Evolutionary conservation across 805 yeast species (phyloP).

Genomic region (Pichia occidentalis): DNA sequence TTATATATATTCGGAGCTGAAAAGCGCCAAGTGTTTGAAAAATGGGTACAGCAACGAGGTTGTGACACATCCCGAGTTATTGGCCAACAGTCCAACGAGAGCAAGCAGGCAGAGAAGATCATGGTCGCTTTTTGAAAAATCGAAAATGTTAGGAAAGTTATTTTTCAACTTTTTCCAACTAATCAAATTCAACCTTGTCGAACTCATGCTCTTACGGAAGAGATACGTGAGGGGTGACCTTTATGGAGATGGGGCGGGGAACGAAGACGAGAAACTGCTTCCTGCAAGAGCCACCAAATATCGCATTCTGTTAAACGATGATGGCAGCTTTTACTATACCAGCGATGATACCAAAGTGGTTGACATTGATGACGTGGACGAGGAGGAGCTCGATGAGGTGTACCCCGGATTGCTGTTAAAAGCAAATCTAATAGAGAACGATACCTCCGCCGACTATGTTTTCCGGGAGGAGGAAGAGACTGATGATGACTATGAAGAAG

Average conservation of each 20-base stretch:
- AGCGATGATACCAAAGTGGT: conserved; percentile 18
- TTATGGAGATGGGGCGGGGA: not conserved
- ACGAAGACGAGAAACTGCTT: not conserved
- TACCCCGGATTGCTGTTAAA: conserved; percentile 6
- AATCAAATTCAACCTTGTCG: conserved; percentile 2
- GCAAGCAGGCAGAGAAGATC: not conserved
- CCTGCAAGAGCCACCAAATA: not conserved
- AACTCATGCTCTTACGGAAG: conserved; percentile 1
- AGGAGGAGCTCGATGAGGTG: conserved; percentile 4
- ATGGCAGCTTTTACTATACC: not conserved
- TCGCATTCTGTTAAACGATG: conserved; percentile 1
- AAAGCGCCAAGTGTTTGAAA: not conserved
- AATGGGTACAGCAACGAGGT: conserved; percentile 25
- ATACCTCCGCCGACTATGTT: conserved; percentile 5
- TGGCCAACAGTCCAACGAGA: conserved; percentile 1
- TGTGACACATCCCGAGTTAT: conserved; percentile 25
- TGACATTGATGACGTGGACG: conserved; percentile 10
- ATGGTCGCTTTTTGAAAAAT: not conserved
- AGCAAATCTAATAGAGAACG: conserved; percentile 6
- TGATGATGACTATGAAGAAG: conserved; percentile 5
- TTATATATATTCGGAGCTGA: conserved; percentile 39
- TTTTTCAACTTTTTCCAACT: conserved; percentile 2
- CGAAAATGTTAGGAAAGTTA: conserved; percentile 7
- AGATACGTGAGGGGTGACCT: conserved; percentile 2
- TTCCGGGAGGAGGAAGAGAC: not conserved